Base-by-base conservation (phyloP, 176 grass and related monocot genomes). In the Phyllostachys edulis region DNA sequence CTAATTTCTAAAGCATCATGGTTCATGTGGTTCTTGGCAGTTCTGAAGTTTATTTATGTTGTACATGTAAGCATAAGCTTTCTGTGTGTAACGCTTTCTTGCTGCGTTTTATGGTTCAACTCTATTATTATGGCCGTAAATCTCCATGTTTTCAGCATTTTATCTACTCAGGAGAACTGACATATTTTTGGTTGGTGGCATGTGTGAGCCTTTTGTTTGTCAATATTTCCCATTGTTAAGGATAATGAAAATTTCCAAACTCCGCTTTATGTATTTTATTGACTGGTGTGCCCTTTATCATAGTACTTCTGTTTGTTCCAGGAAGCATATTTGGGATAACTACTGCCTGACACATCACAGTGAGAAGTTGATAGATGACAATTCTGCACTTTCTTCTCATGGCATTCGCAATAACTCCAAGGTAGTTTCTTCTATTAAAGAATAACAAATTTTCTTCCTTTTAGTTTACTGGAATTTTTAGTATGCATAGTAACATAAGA, bases 241-340 rank as follows among this genome's bases (percentile, higher is more conserved):
- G 75, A 66, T 40, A 49, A 12, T 29, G 3, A 70, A 0, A 69
- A 82, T 56, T 37, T 78, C 54, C 16, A 51, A 69, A 60, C n/a
- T 75, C 17, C 24, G 5, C 2, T 27, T 29, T 39, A 37, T 9
- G 0, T 57, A 38, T 59, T 27, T 52, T 41, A 46, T 69, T 67
- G 24, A 74, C 38, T 20, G 2, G 36, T 24, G 26, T 67, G 24
- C 49, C n/a, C 16, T 72, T 44, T n/a, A 49, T 76, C 26, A 68
- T 37, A 49, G 38, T 63, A 24, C 8, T 41, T 59, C 14, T 85
- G 8, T 85, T 50, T 80, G 56, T 34, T 77, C 21, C 82, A 92
- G 93, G 96, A 98, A 92, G 59, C 93, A 98, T 87, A 84, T 98
- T 78, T 95, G 96, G 96, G 91, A 82, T 16, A 98, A 93, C 80